These are phyloP conservation scores for Massospora cicadina DNA, from an alignment of 371 early-diverging fungal species.

Conservation along the genomic window DNA sequence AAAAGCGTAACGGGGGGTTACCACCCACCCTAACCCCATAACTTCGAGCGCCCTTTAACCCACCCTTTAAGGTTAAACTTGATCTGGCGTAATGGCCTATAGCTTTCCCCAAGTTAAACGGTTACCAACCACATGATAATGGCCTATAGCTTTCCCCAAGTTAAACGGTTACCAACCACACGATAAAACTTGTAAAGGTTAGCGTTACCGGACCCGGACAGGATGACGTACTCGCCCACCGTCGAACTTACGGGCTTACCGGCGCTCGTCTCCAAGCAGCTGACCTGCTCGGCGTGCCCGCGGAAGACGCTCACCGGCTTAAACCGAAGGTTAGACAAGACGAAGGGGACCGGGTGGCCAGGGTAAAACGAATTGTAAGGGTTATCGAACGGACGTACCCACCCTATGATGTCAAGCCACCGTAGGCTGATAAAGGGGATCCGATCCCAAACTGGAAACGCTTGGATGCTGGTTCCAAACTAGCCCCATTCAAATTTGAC, in stretches of 20 bases:
- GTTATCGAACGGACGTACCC: background rate
- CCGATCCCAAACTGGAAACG: background rate
- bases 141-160: no score
- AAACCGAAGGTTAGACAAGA: background rate
- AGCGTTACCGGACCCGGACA: background rate
- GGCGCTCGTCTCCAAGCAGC: background rate
- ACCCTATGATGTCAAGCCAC: background rate
- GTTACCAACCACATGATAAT: background rate
- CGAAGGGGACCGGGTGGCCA: no score
- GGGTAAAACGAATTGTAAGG: background rate
- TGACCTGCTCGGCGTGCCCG: background rate
- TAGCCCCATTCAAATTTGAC: background rate
- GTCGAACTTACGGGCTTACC: background rate
- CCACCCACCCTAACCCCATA: no score
- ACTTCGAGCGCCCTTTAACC: no score
- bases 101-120: background rate
- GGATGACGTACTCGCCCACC: background rate
- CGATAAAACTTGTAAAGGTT: background rate
- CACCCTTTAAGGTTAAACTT: no score
- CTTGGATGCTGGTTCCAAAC: background rate
- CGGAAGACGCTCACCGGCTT: no score
- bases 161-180: background rate
- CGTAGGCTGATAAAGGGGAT: background rate
- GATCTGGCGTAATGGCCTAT: no score
- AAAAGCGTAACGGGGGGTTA: no score